Evolutionary conservation across 768 basidiomycete genomes (phyloP).

Genomic region (Porphyrellus cyaneotinctus): DNA sequence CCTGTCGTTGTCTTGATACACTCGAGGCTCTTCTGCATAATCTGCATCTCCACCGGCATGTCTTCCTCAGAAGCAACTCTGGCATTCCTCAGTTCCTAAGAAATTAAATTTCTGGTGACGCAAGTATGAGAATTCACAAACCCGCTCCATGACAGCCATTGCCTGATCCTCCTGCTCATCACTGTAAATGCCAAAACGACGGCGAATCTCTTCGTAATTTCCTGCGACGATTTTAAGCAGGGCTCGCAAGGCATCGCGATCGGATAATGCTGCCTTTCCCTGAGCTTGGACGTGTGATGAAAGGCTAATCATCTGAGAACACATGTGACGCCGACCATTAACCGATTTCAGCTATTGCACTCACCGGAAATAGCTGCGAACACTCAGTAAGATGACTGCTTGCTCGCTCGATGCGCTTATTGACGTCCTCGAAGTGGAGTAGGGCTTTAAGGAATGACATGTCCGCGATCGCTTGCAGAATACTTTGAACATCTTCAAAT

Average conservation of each 20-base stretch:
- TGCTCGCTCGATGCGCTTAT: neutral
- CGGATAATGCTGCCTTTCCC: neutral
- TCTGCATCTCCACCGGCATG: neutral
- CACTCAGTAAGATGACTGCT: neutral
- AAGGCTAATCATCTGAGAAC: neutral
- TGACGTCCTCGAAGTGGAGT: neutral
- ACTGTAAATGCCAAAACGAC: neutral
- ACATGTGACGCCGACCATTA: neutral
- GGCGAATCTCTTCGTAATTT: neutral
- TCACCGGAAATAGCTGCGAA: neutral
- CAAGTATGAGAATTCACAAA: neutral
- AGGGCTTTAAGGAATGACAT: constrained; percentile 7
- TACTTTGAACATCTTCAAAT: neutral
- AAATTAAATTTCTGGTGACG: neutral
- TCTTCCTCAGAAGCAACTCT: neutral
- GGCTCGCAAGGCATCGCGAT: neutral
- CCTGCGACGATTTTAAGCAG: neutral
- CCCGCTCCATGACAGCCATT: constrained; percentile 4
- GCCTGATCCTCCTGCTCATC: constrained; percentile 2
- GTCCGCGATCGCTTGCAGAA: neutral
- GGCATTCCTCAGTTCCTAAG: neutral
- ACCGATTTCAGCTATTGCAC: neutral
- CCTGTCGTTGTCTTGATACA: constrained; percentile 4
- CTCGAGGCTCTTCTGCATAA: constrained; percentile 1
- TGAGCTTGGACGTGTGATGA: neutral